These are phyloP conservation scores for Exidia glandulosa DNA, from an alignment of 768 basidiomycete species.

Conservation along the genomic window DNA sequence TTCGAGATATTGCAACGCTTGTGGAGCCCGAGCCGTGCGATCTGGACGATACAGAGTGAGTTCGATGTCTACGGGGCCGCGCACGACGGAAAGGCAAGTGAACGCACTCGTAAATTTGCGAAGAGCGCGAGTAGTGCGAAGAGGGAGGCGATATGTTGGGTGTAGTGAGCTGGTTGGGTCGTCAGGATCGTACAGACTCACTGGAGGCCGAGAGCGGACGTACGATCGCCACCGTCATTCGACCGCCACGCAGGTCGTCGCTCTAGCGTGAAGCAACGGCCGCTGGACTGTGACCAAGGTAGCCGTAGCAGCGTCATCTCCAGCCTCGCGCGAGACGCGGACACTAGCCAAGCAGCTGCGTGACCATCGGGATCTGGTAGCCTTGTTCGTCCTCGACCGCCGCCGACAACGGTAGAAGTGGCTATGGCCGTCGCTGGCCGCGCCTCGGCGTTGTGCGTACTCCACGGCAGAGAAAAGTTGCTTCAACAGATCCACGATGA, in stretches of 20 bases:
- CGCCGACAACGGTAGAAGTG: conserved; percentile 72
- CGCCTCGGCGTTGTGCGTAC: conserved; percentile 91
- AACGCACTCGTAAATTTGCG: conserved; percentile 50
- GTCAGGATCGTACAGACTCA: conserved; percentile 3
- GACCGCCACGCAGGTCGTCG: conserved; percentile 65
- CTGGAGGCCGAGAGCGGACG: conserved; percentile 5
- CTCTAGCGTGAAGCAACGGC: conserved; percentile 61
- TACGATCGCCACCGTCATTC: conserved; percentile 58
- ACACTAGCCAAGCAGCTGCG: conserved; percentile 51
- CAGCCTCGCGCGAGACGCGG: conserved; percentile 15
- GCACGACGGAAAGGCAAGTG: conserved; percentile 1
- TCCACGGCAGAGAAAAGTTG: conserved; percentile 71
- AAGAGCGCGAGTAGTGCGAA: conserved; percentile 53
- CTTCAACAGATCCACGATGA: conserved; percentile 70
- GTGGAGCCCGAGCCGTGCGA: conserved; percentile 50
- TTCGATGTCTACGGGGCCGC: conserved; percentile 7
- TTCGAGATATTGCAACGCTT: conserved; percentile 30
- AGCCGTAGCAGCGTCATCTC: conserved; percentile 55
- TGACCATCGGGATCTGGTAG: conserved; percentile 92
- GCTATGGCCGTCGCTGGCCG: conserved; percentile 92
- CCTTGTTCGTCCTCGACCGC: conserved; percentile 95
- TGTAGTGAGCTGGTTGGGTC: conserved; percentile 66
- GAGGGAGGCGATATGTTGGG: conserved; percentile 50
- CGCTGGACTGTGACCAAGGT: conserved; percentile 64
- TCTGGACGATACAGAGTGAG: conserved; percentile 47